Evolutionary conservation across 2,329 filamentous ascomycete species (phyloP), one percentile per base, ranked within the genome.

Genomic region (Rosellinia necatrix): DNA sequence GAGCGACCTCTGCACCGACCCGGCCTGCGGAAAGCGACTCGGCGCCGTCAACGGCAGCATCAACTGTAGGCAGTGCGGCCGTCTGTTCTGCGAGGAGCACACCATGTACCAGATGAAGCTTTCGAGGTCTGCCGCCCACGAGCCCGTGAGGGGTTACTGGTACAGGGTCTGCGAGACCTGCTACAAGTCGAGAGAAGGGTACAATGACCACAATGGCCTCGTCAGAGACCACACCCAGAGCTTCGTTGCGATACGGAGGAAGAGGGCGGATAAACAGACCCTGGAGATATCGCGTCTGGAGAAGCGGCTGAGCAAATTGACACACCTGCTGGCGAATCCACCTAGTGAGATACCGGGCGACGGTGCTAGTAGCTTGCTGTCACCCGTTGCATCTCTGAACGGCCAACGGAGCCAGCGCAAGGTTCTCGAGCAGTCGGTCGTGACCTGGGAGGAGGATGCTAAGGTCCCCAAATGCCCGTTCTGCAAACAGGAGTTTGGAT

Each of bases 61-160:
- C 66, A 97, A 99, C 72, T 99, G 94, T 73, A 83, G 94, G 61
- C 91, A 92, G 61, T 99, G 94, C 68, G 94, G 94, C 6, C 88
- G 88, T 65, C 76, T 99, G 35, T 99, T 97, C 71, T 99, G 94
- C 73, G 94, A 97, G 69, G 90, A 93, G 65, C 94, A 99, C 72
- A 97, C 94, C 49, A 96, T 99, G 92, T 99, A 97, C 70, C 93
- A 99, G 76, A 97, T 97, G 90, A 97, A 96, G 78, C 80, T 99
- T 9, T 96, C 92, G 7, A 82, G 92, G 51, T 89, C 92, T 25
- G 94, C 94, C 3, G 83, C 87, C 56, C 91, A 97, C 73, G 94
- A 99, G 62, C 93, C 94, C 0, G 85, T 94, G 1, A 81, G 93
- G 59, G 94, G 94, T 6, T 84, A 91, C 64, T 99, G 94, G 94